These are phyloP conservation scores for Evernia prunastri DNA, from an alignment of 495 filamentous ascomycete species.

Conservation along the genomic window DNA sequence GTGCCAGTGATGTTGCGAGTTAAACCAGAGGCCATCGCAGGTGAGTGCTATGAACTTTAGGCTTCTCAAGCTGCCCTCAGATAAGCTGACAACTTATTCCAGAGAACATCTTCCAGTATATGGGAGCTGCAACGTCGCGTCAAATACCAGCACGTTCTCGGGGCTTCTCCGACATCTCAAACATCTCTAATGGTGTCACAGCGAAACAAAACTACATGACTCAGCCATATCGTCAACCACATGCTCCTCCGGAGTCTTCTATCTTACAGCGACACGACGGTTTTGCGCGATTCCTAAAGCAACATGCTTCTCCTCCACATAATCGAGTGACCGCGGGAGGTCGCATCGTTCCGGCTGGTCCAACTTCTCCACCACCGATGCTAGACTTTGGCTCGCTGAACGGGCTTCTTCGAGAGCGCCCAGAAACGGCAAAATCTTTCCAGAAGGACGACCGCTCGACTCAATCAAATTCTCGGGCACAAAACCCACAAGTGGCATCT, in stretches of 20 bases:
- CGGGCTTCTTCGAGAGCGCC: conserved; percentile 11
- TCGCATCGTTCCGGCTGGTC: conserved; percentile 51
- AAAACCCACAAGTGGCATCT: background rate
- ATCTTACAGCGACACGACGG: conserved; percentile 34
- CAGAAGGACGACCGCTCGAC: background rate
- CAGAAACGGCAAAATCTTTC: background rate
- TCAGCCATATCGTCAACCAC: conserved; percentile 23
- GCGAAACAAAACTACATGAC: background rate
- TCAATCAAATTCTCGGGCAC: background rate
- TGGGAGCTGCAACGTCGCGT: conserved; percentile 11
- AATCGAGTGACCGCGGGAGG: conserved; percentile 60
- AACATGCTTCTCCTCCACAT: conserved; percentile 53
- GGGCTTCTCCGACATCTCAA: conserved; percentile 19
- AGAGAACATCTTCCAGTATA: conserved; percentile 25
- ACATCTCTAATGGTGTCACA: conserved; percentile 5
- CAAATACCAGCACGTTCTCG: conserved; percentile 7
- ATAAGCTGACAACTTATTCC: background rate
- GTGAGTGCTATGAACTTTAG: background rate
- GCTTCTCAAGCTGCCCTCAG: background rate
- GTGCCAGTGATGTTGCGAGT: conserved; percentile 21
- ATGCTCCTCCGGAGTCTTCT: conserved; percentile 26
- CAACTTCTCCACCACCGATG: conserved; percentile 31
- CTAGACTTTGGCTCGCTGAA: conserved; percentile 29
- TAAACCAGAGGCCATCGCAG: conserved; percentile 23
- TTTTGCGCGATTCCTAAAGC: conserved; percentile 49